Evolutionary conservation across 768 basidiomycete species (phyloP), one percentile per base, ranked within the genome.

Genomic region (Hypholoma fasciculare): DNA sequence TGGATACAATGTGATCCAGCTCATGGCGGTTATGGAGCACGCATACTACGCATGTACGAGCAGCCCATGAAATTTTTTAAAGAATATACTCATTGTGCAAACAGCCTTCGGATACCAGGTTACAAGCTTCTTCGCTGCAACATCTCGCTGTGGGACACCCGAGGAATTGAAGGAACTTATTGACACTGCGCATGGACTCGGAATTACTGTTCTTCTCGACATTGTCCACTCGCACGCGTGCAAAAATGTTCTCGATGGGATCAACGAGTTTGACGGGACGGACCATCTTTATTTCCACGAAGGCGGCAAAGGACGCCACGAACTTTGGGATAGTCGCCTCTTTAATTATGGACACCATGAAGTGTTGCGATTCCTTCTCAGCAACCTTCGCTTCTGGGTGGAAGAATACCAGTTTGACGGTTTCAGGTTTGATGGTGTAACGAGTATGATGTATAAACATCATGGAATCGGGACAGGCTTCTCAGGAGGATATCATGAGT

Each of bases 21-120:
- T 98, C 65, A 99, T 99, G 97, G 97, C 94, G 14, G 80, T 97
- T 59, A 96, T 97, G 94, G 95, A 97, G 71, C 95, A 98, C 69
- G 92, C 96, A 2, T 98, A 98, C 72, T 98, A 98, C 73, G 95
- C 95, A 61, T 98, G 94, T 95, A 64, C 66, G 90, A 75, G 23
- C 23, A 48, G 12, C 47, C 47, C 47, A 7, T 48, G 19, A 19
- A 14, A 3, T 7, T 14, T 14, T 14, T 19, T 20, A 27, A 20
- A 23, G 26, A 20, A 19, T 7, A 49, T 42, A 16, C 52, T 59
- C 19, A 54, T 39, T 16, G 23, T 17, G 36, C 7, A 20, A 17
- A 27, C 64, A 96, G 94, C 96, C 1, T 99, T 99, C 69, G 97
- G 97, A 13, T 99, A 99, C 74, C 97, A 98, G 74, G 87, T 99